A percentile compares a stretch with the other conserved stretches of the same genome.
Conservation (phyloP, 768 basidiomycete species). For the Russula vinacea region DNA sequence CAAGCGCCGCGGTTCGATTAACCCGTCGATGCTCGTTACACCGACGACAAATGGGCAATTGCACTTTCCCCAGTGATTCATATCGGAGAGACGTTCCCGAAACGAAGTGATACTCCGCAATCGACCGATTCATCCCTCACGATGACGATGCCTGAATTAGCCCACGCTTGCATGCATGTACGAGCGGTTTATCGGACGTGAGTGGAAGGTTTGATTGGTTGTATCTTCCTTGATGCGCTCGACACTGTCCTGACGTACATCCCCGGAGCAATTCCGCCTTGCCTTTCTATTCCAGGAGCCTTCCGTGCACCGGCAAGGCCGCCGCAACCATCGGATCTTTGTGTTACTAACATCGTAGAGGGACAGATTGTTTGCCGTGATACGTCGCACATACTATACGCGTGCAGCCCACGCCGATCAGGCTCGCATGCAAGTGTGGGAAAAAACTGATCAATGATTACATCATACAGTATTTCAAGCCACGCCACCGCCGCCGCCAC, state of each 20-base stretch:
- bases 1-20: constrained; percentile 15
- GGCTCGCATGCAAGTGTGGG: too few relatives aligned
- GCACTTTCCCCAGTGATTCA: too few relatives aligned
- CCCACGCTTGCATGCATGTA: background rate
- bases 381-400: too few relatives aligned
- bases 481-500: too few relatives aligned
- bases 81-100: background rate
- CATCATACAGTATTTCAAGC: too few relatives aligned
- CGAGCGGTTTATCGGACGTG: background rate
- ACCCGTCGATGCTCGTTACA: background rate
- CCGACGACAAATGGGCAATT: too few relatives aligned
- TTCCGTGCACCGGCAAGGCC: background rate
- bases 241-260: background rate
- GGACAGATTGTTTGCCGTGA: too few relatives aligned
- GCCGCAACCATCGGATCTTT: background rate
- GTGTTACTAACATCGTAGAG: background rate
- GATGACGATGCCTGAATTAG: background rate
- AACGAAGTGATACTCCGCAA: background rate
- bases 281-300: constrained; percentile 6
- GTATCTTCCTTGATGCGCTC: constrained; percentile 4
- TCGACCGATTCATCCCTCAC: background rate
- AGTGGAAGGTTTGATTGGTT: background rate
- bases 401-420: constrained; percentile 17
- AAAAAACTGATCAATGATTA: background rate
- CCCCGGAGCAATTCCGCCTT: constrained; percentile 2